phyloP scores from a whole-genome alignment of 1,139 yeast species.

The Sugiyamaella novakii region DNA sequence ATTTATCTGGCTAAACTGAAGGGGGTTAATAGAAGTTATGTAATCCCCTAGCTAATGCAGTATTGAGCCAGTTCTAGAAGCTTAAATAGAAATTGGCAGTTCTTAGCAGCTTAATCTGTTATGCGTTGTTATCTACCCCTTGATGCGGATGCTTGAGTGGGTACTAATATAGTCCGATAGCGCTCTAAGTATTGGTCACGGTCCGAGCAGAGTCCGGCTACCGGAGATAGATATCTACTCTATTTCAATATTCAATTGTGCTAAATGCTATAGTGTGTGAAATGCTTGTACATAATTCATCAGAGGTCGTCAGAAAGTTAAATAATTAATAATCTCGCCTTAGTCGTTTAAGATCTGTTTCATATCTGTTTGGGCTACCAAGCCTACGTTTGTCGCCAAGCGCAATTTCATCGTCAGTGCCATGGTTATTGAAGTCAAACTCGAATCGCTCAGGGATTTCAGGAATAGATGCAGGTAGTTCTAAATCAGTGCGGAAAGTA shows the following conservation, averaged over 20 bases:
- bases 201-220: constrained; percentile 1
- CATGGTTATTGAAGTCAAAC: constrained; percentile 8
- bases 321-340: constrained; percentile 13
- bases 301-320: constrained; percentile 1
- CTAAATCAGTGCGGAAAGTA: constrained; percentile 22
- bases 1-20: too few relatives aligned
- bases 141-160: too few relatives aligned
- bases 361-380: not conserved
- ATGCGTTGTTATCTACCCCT: too few relatives aligned
- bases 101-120: too few relatives aligned
- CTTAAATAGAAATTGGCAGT: too few relatives aligned
- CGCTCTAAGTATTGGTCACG: too few relatives aligned
- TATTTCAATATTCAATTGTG: not conserved
- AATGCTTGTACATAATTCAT: constrained; percentile 8
- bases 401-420: not conserved
- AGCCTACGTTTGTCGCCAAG: constrained; percentile 16
- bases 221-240: not conserved
- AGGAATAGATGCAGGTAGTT: constrained; percentile 11
- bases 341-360: constrained; percentile 9
- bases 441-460: constrained; percentile 10
- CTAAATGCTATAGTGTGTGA: not conserved
- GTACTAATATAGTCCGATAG: too few relatives aligned
- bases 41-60: too few relatives aligned
- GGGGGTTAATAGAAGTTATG: too few relatives aligned
- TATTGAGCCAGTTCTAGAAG: too few relatives aligned